Base-by-base conservation (phyloP, 2,329 filamentous ascomycete species). In the Pezicula carpinea region DNA sequence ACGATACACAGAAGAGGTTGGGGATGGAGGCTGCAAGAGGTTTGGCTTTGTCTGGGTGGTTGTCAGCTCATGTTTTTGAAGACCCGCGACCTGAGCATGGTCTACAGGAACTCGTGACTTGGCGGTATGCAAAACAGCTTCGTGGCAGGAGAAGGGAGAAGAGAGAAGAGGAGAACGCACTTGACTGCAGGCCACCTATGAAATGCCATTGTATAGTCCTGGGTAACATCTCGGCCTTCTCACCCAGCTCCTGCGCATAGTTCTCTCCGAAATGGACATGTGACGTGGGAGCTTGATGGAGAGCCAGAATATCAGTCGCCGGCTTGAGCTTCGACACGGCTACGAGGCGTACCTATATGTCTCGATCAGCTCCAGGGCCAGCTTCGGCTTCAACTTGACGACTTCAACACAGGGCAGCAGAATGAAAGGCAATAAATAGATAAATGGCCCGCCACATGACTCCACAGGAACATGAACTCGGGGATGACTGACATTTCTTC, bases 291-390 rank as follows among this genome's bases (percentile, higher is more conserved):
- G 74, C 67, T 58, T 79, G 74, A 69, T 95, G 85, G 1, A 99
- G 79, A 23, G 90, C 85, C 46, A 95, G 76, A 59, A 99, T 87
- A 66, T 99, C 93, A 60, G 87, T 87, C 49, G 84, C 89, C 13
- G 93, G 92, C 70, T 99, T 97, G 56, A 96, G 77, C 69, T 99
- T 99, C 34, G 91, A 96, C 42, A 99, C 93, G 22, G 93, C 92
- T 35, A 99, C 90, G 33, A 99, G 78, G 39, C 93, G 85, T 53
- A 92, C 79, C 83, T 89, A 56, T 41, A 23, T 34, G 29, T 39
- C 39, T 45, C 49, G 46, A 50, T 53, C 43, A 48, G 58, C 47
- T 54, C 49, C 38, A 53, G 51, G 23, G 32, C 44, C n/a, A n/a
- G 42, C 29, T n/a, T 29, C 26, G 26, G 13, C n/a, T n/a, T n/a